Percentiles rank a stretch among this genome's conserved stretches.
Evolutionary conservation across 2,329 filamentous ascomycete genomes (phyloP).

Genomic region (Didymella lethalis): DNA sequence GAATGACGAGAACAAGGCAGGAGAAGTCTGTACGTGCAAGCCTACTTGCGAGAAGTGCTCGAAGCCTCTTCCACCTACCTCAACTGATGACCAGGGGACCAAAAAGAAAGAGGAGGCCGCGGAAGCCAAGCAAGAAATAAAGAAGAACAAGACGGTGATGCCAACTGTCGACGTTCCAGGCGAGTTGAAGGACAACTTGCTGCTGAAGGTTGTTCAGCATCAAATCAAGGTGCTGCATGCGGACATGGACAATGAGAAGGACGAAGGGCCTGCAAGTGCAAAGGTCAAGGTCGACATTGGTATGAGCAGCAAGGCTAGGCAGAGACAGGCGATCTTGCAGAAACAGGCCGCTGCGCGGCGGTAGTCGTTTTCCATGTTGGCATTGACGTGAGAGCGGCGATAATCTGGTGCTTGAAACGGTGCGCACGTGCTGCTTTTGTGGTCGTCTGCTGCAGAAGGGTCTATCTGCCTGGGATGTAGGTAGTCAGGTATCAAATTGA

Average conservation of each 20-base stretch:
- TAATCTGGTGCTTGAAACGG: not conserved
- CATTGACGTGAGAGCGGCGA: not conserved
- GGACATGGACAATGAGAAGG: slow-evolving; percentile 44
- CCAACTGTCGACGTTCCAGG: slow-evolving; percentile 37
- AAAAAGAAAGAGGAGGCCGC: slow-evolving; percentile 23
- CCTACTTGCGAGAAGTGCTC: slow-evolving; percentile 31
- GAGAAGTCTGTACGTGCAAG: slow-evolving; percentile 29
- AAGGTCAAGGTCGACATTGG: slow-evolving; percentile 6
- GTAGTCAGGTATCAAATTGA: not conserved
- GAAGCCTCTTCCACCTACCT: slow-evolving; percentile 20
- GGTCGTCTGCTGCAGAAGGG: not conserved
- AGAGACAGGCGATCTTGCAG: not conserved
- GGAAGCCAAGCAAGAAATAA: slow-evolving; percentile 22
- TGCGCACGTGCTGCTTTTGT: not conserved
- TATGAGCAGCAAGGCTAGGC: not conserved
- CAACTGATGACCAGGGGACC: not conserved
- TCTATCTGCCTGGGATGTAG: not conserved
- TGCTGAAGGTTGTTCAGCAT: slow-evolving; percentile 46
- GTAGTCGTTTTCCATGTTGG: not conserved
- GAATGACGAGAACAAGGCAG: slow-evolving; percentile 2
- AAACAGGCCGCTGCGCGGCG: not conserved
- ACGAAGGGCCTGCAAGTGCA: slow-evolving; percentile 2
- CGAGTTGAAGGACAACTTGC: slow-evolving; percentile 31
- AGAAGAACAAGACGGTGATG: slow-evolving; percentile 32
- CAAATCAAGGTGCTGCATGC: slow-evolving; percentile 48